Percentiles rank a stretch among this genome's conserved stretches.
phyloP scores from a whole-genome alignment of 352 stramenopile genomes.

The Globisporangium emineosum region DNA sequence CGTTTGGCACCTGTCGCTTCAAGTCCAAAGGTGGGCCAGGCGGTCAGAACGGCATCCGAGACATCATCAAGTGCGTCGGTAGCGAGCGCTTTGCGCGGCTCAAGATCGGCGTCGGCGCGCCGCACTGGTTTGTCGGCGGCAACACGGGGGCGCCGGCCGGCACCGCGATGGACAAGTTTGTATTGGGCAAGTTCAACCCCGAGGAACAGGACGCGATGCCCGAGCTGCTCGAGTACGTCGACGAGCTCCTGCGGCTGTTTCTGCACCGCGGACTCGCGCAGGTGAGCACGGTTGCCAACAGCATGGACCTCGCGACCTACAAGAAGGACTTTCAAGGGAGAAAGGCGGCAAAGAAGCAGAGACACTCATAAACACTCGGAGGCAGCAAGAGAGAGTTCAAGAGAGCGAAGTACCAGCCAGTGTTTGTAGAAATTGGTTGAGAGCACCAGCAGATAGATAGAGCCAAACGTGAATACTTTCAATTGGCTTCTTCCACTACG shows the following conservation, averaged over 20 bases:
- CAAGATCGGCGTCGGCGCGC: slow-evolving; percentile 75
- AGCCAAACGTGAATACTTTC: neutral
- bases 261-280: slow-evolving; percentile 75
- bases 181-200: slow-evolving; percentile 71
- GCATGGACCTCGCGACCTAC: slow-evolving; percentile 64
- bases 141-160: slow-evolving; percentile 64
- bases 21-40: slow-evolving; percentile 73
- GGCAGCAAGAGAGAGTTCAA: neutral
- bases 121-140: slow-evolving; percentile 71
- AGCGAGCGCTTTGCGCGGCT: slow-evolving; percentile 82
- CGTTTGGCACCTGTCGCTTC: slow-evolving; percentile 81
- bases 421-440: neutral
- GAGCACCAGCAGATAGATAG: neutral
- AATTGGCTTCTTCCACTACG: neutral
- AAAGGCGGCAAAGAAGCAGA: slow-evolving; percentile 21
- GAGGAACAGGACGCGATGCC: slow-evolving; percentile 77
- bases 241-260: slow-evolving; percentile 78
- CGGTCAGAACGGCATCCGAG: slow-evolving; percentile 78
- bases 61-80: slow-evolving; percentile 83
- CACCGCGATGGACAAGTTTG: slow-evolving; percentile 83
- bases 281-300: slow-evolving; percentile 72
- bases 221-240: slow-evolving; percentile 57
- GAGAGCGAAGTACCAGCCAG: neutral
- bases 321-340: slow-evolving; percentile 31
- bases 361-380: slow-evolving; percentile 2